phyloP scores from a whole-genome alignment of 2,329 filamentous ascomycete genomes.

The Colletotrichum sp. region DNA sequence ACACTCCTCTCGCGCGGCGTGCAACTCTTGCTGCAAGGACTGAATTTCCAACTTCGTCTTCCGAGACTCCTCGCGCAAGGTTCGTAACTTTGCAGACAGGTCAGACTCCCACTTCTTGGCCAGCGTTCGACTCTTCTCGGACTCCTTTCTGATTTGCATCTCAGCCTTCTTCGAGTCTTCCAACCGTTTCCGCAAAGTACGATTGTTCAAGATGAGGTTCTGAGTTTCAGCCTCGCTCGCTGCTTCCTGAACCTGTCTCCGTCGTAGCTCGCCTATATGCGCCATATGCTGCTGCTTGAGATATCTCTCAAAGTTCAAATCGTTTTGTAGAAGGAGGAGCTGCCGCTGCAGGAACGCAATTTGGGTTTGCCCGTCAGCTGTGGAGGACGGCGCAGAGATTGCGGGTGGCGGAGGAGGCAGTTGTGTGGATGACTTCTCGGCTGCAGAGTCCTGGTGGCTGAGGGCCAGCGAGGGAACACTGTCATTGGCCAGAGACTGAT shows the following conservation, averaged over 20 bases:
- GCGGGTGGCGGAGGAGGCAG: constrained; percentile 30
- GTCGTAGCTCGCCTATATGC: constrained; percentile 79
- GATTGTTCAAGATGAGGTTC: constrained; percentile 79
- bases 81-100: constrained; percentile 68
- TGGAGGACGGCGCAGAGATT: constrained; percentile 5
- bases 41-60: constrained; percentile 65
- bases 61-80: constrained; percentile 73
- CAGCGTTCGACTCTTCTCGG: constrained; percentile 72
- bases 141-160: constrained; percentile 73
- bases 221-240: constrained; percentile 84
- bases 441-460: constrained; percentile 53
- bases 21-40: constrained; percentile 61
- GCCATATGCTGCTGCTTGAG: constrained; percentile 83
- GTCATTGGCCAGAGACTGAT: constrained; percentile 62
- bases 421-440: constrained; percentile 41
- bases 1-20: constrained; percentile 62
- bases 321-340: constrained; percentile 78
- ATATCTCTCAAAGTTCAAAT: constrained; percentile 83
- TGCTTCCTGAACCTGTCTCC: constrained; percentile 76
- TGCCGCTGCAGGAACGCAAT: constrained; percentile 71
- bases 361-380: constrained; percentile 39
- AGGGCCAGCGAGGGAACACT: constrained; percentile 60
- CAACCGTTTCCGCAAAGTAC: constrained; percentile 73
- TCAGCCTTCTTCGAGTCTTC: constrained; percentile 76
- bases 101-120: constrained; percentile 81